Conservation (phyloP, 768 basidiomycete species). For the Gloeostereum incarnatum region DNA sequence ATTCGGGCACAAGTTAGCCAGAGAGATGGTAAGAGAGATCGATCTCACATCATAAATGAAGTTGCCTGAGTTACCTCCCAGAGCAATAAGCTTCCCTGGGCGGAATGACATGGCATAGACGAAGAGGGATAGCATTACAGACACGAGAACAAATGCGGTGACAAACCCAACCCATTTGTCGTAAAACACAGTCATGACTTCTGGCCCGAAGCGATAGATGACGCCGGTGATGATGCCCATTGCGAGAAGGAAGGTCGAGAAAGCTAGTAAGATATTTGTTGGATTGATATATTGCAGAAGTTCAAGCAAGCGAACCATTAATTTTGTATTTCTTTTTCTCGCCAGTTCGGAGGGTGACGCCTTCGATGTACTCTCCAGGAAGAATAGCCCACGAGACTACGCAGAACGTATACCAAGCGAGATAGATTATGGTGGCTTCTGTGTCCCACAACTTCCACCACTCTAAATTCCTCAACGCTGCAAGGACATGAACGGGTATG, state of each 20-base stretch:
- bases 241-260: conserved; percentile 78
- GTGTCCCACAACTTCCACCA: conserved; percentile 81
- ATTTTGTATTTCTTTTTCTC: conserved; percentile 82
- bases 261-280: conserved; percentile 37
- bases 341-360: conserved; percentile 66
- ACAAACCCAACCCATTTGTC: conserved; percentile 87
- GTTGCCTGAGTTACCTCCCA: conserved; percentile 89
- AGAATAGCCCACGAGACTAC: conserved; percentile 74
- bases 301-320: conserved; percentile 55
- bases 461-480: conserved; percentile 32
- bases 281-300: not conserved
- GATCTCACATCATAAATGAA: conserved; percentile 79
- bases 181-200: conserved; percentile 83
- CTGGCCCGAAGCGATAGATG: conserved; percentile 66
- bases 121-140: conserved; percentile 60
- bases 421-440: conserved; percentile 65
- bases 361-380: conserved; percentile 66
- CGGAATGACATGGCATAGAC: conserved; percentile 70
- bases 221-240: conserved; percentile 63
- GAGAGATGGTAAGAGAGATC: not conserved
- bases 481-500: conserved; percentile 23
- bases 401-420: conserved; percentile 88
- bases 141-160: conserved; percentile 76
- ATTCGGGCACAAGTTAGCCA: conserved; percentile 5
- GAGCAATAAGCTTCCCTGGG: conserved; percentile 63